These are phyloP conservation scores for Psidium guajava DNA, from an alignment of 345 rosid genomes.

Conservation along the genomic window DNA sequence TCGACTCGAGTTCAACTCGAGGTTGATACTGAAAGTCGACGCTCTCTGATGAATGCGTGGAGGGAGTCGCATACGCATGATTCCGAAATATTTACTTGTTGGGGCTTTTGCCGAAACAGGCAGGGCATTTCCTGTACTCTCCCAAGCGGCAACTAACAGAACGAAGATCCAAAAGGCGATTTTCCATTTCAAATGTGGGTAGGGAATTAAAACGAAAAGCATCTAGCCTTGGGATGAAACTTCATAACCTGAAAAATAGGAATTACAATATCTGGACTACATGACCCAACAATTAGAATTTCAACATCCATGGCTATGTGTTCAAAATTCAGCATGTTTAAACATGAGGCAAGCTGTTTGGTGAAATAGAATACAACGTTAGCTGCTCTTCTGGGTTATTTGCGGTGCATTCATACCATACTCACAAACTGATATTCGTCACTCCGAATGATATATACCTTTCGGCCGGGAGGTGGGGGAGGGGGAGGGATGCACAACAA, in stretches of 20 bases:
- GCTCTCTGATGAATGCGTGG: background rate
- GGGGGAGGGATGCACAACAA: background rate
- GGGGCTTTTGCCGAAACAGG: background rate
- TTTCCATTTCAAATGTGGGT: background rate
- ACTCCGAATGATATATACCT: background rate
- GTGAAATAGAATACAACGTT: background rate
- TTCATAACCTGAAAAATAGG: background rate
- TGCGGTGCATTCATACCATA: background rate
- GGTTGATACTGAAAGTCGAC: background rate
- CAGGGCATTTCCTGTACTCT: background rate
- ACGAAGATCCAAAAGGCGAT: background rate
- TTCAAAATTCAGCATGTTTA: background rate
- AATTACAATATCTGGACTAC: background rate
- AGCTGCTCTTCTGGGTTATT: background rate
- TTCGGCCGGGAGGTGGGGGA: background rate
- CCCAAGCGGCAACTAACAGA: background rate
- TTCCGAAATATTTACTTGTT: background rate
- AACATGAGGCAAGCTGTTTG: background rate
- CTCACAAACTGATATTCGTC: background rate
- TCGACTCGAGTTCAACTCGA: background rate
- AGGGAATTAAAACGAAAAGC: background rate
- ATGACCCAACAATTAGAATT: background rate
- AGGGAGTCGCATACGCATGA: background rate
- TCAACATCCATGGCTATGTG: background rate
- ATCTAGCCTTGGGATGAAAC: background rate